Evolutionary conservation across 257 asterid species (phyloP), one percentile per base, ranked within the genome.

Genomic region (Avicennia marina): DNA sequence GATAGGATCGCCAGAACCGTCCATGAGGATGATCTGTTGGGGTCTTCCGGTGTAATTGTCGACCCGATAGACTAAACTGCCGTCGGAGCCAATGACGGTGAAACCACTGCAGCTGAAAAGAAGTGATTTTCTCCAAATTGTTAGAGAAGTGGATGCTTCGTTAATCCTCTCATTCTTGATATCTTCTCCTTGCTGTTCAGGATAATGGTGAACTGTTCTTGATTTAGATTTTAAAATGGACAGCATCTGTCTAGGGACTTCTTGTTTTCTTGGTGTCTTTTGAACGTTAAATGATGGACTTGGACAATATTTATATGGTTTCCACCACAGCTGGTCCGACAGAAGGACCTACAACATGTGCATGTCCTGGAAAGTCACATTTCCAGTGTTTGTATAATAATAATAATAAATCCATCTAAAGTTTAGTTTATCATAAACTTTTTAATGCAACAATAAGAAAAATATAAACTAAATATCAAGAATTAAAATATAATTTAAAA

Each of bases 71-170:
- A 66, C 88, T 56, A 88, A 67, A 52, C 33, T 67, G 6, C 96
- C 96, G 41, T 75, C 78, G 4, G 86, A 58, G 18, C 67, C 86
- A 15, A 88, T 62, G 3, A 84, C 96, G 6, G 95, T 78, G 83
- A 85, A 88, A 4, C 96, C 95, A 38, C 66, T 69, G 59, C 96
- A 85, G 77, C 71, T 69, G 25, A 76, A 67, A 10, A 85, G 34
- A 12, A 85, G 93, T 25, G 96, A 88, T 75, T 85, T 88, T 50
- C 83, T 80, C 96, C 96, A 85, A 50, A 85, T 90, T 15, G 96
- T 88, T 11, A 88, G 60, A 25, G 60, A 43, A 7, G 50, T 4
- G 7, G 21, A 13, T 11, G 63, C 32, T 41, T 58, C 55, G 2
- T 27, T 29, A 16, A 7, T 21, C 6, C 8, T 41, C 0, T 6